These are phyloP conservation scores for Nasturtium officinale DNA, from an alignment of 345 rosid species.

Conservation along the genomic window DNA sequence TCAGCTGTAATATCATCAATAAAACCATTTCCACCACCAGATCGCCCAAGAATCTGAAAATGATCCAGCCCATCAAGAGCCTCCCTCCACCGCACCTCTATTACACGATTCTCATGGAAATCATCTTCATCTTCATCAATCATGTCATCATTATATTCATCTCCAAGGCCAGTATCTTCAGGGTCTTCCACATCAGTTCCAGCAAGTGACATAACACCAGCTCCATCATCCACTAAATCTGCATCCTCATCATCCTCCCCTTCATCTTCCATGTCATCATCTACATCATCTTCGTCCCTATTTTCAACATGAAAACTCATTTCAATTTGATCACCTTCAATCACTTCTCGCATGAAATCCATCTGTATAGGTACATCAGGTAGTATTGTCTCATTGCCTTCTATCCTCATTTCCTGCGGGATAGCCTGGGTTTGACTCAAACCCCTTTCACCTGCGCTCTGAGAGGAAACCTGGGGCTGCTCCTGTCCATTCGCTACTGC, in stretches of 20 bases:
- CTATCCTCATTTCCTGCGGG: slow-evolving; percentile 77
- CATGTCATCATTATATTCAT: slow-evolving; percentile 93
- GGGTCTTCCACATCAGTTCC: slow-evolving; percentile 96
- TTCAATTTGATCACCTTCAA: slow-evolving; percentile 83
- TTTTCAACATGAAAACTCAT: slow-evolving; percentile 80
- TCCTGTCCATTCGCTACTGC: slow-evolving; percentile 53
- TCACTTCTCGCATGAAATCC: slow-evolving; percentile 85
- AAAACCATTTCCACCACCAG: slow-evolving; percentile 70
- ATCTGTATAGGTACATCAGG: slow-evolving; percentile 67
- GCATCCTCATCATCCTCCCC: slow-evolving; percentile 97
- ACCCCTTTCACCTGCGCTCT: slow-evolving; percentile 53
- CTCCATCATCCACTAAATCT: slow-evolving; percentile 91
- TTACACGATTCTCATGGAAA: slow-evolving; percentile 83
- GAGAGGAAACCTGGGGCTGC: slow-evolving; percentile 54
- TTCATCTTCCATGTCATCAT: slow-evolving; percentile 95
- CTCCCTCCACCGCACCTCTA: slow-evolving; percentile 97
- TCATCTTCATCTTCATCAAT: slow-evolving; percentile 96
- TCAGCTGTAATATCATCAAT: slow-evolving; percentile 93
- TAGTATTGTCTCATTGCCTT: slow-evolving; percentile 57
- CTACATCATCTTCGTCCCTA: slow-evolving; percentile 89
- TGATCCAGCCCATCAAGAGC: slow-evolving; percentile 94
- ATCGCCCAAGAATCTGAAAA: slow-evolving; percentile 86
- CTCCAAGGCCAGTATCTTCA: slow-evolving; percentile 88
- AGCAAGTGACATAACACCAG: slow-evolving; percentile 88
- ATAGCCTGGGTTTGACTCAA: slow-evolving; percentile 51